Base-by-base conservation (phyloP, 805 yeast species). In the Cyberlindnera mycetangii region DNA sequence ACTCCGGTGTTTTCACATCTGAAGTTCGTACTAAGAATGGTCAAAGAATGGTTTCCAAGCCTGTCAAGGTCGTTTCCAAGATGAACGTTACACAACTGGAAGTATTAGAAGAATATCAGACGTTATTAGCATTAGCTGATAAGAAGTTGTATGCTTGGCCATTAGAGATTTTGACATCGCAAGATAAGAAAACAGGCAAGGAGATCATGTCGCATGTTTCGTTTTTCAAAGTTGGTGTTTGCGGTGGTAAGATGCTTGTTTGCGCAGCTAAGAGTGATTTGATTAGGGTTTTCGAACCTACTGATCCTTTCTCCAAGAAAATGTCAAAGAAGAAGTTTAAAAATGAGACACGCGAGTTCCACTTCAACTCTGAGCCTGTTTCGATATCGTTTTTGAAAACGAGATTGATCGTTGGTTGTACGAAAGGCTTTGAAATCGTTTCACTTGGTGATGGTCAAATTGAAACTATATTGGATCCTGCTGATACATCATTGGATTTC, bases 401-500 rank as follows among this genome's bases (percentile, higher is more conserved):
- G 4, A 86, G 85, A 58, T 69, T 93, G 50, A 92, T 97, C 70
- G 85, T 93, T 52, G 99, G 99, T 20, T 93, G 99, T 59, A 83
- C 96, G 22, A 88, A 85, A 62, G 99, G 99, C 0, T 93, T 93
- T 70, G 98, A 93, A 68, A 89, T 93, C 58, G 89, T 93, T 30
- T 85, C 95, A 15, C 71, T 90, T 34, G 86, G 85, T 48, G 87
- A 85, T 42, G 84, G 87, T 47, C 86, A 82, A 48, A 89, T 86
- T 65, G 97, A 93, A 66, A 81, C 93, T 9, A 76, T 93, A 41
- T 71, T 93, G 56, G 98, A 93, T 67, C 97, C 96, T n/a, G 99
- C 98, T 0, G 99, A 93, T 60, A 95, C 98, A 0, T 89, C 97
- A 16, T 72, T 93, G 42, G 99, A 93, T 59, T 93, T 93, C 70